Evolutionary conservation across 768 basidiomycete species (phyloP).

Genomic region (Amanita exitialis): DNA sequence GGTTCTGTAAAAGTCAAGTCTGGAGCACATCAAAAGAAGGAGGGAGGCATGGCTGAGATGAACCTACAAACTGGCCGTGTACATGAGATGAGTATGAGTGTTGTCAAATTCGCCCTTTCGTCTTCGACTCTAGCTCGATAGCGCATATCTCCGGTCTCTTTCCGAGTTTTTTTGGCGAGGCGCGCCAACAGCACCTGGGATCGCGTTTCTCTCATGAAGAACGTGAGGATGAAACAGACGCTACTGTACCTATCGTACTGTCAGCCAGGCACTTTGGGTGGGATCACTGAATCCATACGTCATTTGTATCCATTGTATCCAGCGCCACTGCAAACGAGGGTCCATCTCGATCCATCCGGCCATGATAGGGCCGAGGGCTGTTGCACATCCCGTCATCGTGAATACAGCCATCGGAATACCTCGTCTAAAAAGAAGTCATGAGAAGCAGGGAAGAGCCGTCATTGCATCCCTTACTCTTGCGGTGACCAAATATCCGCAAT

Average conservation of each 20-base stretch:
- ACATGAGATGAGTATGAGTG: constrained; percentile 59
- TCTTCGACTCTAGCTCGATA: constrained; percentile 59
- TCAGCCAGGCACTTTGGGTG: neutral
- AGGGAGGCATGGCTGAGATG: too few species aligned
- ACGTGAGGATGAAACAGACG: constrained; percentile 32
- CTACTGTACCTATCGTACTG: neutral
- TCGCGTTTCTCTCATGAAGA: constrained; percentile 68
- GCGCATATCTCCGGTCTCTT: constrained; percentile 50
- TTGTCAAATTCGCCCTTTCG: constrained; percentile 41
- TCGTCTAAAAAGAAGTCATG: constrained; percentile 33
- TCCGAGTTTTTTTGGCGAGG: constrained; percentile 51
- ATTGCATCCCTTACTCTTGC: constrained; percentile 35
- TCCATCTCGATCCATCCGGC: constrained; percentile 63
- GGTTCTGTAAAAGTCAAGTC: constrained; percentile 66
- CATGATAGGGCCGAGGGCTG: constrained; percentile 52
- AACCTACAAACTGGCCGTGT: constrained; percentile 62
- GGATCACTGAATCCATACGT: constrained; percentile 29
- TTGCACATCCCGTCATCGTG: constrained; percentile 44
- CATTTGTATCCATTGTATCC: constrained; percentile 78
- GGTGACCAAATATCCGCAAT: constrained; percentile 62
- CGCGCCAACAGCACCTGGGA: constrained; percentile 58
- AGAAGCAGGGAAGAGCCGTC: neutral
- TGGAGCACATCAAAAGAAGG: constrained; percentile 14
- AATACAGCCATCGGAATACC: constrained; percentile 76
- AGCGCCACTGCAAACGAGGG: constrained; percentile 54